Evolutionary conservation across 78 protist genomes (phyloP), one percentile per base, ranked within the genome.

Genomic region (Creolimax fragrantissima): DNA sequence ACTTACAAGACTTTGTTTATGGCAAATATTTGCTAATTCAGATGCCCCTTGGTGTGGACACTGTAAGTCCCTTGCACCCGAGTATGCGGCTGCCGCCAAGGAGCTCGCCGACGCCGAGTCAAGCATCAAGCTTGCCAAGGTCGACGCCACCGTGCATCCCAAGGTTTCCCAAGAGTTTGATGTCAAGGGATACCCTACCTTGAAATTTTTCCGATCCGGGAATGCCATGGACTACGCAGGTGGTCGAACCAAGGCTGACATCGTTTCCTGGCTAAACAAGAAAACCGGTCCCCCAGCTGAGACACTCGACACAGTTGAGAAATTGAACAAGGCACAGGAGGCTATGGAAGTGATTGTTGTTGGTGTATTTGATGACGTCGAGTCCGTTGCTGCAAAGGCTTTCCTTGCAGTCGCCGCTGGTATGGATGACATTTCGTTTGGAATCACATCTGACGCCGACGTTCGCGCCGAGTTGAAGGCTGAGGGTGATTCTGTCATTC

Each of bases 41-140:
- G 88, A 81, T 39, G 95, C 96, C 3, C 96, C 98, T 42, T 95
- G 98, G 98, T 96, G 98, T 90, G 97, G 98, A 35, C 96, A 95
- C 92, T 96, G 98, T 93, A 95, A 96, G 95, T 92, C 89, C 85
- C 89, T 96, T 43, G 95, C 94, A 5, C 97, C 97, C 91, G 92
- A 74, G n/a, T 95, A 89, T 42, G 95, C 94, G 37, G 92, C 93
- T 44, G 88, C 93, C 24, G 97, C 94, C 41, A 85, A 3, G 24
- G 4, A 81, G 67, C 88, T 89, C 6, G 32, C 3, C 4, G 41
- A 35, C 42, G 6, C 6, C n/a, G 84, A 3, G 32, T 2, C 92
- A 45, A 17, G 67, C 24, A 35, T 90, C 92, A 90, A 90, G 84
- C 86, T 90, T 2, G 92, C 92, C 86, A 90, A 91, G 89, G 94